Evolutionary conservation across 495 filamentous ascomycete genomes (phyloP).

Genomic region (Penicillium subrubescens): DNA sequence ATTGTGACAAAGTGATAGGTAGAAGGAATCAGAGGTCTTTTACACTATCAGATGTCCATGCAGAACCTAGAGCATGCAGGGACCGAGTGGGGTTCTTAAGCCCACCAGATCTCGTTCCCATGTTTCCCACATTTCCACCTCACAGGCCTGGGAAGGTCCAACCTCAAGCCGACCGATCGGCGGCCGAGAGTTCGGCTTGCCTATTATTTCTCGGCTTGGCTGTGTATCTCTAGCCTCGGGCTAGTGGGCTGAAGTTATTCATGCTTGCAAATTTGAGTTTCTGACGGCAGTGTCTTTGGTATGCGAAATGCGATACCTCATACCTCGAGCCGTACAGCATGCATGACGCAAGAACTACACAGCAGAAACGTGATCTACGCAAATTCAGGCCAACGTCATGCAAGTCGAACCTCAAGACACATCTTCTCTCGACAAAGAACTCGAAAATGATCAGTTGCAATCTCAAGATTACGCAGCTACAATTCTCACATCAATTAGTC

Average conservation of each 20-base stretch:
- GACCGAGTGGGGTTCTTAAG: conserved; percentile 19
- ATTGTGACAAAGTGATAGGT: neutral
- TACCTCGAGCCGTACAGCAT: neutral
- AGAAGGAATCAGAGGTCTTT: neutral
- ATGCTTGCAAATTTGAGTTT: neutral
- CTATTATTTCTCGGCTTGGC: conserved; percentile 2
- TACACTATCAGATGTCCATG: conserved; percentile 15
- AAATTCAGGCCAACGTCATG: neutral
- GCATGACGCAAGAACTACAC: conserved; percentile 19
- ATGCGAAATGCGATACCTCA: neutral
- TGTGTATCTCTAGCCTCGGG: neutral
- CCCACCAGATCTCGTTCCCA: conserved; percentile 6
- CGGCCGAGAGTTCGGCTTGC: conserved; percentile 7
- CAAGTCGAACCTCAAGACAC: neutral
- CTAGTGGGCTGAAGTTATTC: neutral
- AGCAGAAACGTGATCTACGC: conserved; percentile 3
- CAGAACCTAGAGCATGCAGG: conserved; percentile 10
- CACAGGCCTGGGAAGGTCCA: conserved; percentile 29
- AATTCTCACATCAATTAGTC: neutral
- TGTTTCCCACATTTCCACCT: conserved; percentile 10
- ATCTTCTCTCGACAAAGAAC: neutral
- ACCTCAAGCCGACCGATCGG: conserved; percentile 14
- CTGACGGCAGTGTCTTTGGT: neutral
- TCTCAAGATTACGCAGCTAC: neutral
- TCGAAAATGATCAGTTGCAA: neutral